phyloP scores from a whole-genome alignment of 176 grass and related monocot species.

The Oryza glumipatula region DNA sequence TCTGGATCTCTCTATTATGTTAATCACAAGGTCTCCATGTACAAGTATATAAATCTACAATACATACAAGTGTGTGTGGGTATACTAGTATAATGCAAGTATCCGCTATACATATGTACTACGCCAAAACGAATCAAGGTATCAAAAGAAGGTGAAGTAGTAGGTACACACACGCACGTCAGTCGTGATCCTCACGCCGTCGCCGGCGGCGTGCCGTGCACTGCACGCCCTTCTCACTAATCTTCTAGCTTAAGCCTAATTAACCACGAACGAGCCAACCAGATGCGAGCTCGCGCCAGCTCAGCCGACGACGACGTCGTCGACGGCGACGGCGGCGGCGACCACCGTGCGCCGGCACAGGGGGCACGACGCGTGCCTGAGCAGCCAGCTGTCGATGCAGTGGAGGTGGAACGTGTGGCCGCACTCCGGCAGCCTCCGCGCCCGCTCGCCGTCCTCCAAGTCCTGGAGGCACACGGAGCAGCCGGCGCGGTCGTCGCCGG shows the following conservation, averaged over 20 bases:
- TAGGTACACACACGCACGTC: neutral
- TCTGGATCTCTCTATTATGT: neutral
- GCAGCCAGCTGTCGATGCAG: conserved; percentile 79
- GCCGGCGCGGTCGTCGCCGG: conserved; percentile 33
- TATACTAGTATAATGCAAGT: neutral
- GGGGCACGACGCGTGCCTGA: conserved; percentile 72
- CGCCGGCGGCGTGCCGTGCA: neutral
- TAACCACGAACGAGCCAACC: neutral
- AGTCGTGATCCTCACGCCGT: neutral
- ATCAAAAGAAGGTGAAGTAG: neutral
- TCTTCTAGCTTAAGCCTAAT: neutral
- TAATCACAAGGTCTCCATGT: neutral
- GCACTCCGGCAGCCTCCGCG: conserved; percentile 63
- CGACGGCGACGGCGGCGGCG: neutral
- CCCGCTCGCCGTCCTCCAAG: conserved; percentile 58
- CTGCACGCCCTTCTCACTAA: neutral
- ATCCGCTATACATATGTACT: neutral
- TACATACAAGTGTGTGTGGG: neutral
- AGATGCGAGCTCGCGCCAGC: neutral
- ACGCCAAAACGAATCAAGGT: neutral
- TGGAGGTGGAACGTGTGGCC: conserved; percentile 71
- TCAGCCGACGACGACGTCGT: neutral
- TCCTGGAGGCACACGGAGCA: conserved; percentile 92
- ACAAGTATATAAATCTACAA: neutral
- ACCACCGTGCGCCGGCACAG: conserved; percentile 57